Base-by-base conservation (phyloP, 2,329 filamentous ascomycete species). In the Colletotrichum sp. region DNA sequence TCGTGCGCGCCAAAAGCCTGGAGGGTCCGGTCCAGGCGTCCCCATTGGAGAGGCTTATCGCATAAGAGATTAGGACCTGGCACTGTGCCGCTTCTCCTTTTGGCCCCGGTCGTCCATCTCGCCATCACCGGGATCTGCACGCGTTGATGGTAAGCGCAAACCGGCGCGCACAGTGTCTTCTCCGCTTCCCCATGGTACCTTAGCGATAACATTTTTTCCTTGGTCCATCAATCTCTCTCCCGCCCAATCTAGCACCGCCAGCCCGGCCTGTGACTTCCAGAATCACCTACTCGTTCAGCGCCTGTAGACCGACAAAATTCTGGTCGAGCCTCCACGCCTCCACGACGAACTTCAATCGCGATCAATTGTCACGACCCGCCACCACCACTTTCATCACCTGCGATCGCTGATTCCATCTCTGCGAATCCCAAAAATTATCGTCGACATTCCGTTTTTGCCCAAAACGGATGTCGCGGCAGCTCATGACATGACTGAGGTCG, bases 401-500 rank as follows among this genome's bases (percentile, higher is more conserved):
- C 67, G 67, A 78, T 77, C 77, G 77, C 44, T 52, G 67, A 73
- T 80, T 87, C 86, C 76, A 80, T 80, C 79, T 77, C 72, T 36
- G 28, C 55, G 59, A 83, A 87, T 87, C 86, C 52, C 74, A 70
- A 76, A 70, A 79, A 76, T 81, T 72, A 68, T 67, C 76, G 44
- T 75, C 64, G 80, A 81, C 89, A 88, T 91, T 71, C 88, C 88
- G 89, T 92, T 93, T 92, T 89, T 83, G 81, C 86, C 83, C 83
- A 88, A 92, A 93, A 93, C 92, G 91, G 91, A 93, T 93, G 92
- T 93, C 90, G 91, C 90, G 85, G 86, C 88, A 86, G 89, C 88
- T 86, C 88, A 91, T 93, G 92, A 91, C 90, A 93, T 93, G 92
- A 93, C 89, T 91, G 91, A 93, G 91, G 91, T 92, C 89, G 90